Evolutionary conservation across 2,329 filamentous ascomycete genomes (phyloP).

Genomic region (Cladosporium austrohemisphaericum): DNA sequence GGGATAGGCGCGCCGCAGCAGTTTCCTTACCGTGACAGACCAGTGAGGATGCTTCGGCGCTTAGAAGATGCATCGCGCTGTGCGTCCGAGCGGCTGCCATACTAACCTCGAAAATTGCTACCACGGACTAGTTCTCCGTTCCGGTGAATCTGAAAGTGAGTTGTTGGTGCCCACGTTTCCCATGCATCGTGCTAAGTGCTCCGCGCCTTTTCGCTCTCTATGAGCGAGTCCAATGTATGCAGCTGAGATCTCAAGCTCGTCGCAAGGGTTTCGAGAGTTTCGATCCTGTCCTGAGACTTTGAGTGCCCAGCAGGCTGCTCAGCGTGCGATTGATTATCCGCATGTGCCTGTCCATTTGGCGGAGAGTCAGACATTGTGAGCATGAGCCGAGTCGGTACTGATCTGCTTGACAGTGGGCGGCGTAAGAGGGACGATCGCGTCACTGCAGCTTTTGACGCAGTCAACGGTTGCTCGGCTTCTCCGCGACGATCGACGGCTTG

Average conservation of each 20-base stretch:
- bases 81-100: conserved; percentile 1
- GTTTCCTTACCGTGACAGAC: background rate
- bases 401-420: conserved; percentile 12
- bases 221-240: conserved; percentile 3
- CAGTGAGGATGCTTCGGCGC: conserved; percentile 5
- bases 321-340: background rate
- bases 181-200: background rate
- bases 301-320: background rate
- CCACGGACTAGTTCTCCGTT: background rate
- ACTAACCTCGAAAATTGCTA: background rate
- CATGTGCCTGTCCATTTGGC: background rate
- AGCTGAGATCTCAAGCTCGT: conserved; percentile 2
- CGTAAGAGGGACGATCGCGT: conserved; percentile 17
- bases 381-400: background rate
- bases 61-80: conserved; percentile 7
- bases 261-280: conserved; percentile 2
- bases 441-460: conserved; percentile 32
- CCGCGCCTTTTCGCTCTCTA: conserved; percentile 3
- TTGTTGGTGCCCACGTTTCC: conserved; percentile 2
- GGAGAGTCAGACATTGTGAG: conserved; percentile 1
- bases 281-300: background rate
- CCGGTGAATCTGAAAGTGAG: background rate
- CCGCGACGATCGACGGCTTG: conserved; percentile 23
- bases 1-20: conserved; percentile 13
- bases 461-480: conserved; percentile 12